These are phyloP conservation scores for Russula dissimulans DNA, from an alignment of 768 basidiomycete species.

Conservation along the genomic window DNA sequence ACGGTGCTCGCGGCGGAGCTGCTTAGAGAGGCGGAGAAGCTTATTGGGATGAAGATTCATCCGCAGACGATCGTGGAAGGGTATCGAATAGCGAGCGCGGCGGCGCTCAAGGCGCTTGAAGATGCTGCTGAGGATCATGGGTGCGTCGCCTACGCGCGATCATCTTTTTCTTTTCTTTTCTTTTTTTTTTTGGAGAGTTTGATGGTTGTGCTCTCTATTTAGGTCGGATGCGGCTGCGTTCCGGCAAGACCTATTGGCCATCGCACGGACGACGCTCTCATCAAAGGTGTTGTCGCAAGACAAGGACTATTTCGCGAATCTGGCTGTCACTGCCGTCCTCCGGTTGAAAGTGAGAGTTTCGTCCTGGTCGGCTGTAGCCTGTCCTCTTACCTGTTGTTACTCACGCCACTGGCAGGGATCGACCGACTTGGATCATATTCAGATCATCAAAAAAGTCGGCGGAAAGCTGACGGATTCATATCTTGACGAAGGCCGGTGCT, in stretches of 20 bases:
- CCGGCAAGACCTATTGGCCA: slow-evolving; percentile 88
- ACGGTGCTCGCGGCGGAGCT: slow-evolving; percentile 90
- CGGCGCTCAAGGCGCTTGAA: slow-evolving; percentile 80
- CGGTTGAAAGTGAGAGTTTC: slow-evolving; percentile 57
- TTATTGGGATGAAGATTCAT: slow-evolving; percentile 88
- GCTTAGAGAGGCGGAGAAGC: slow-evolving; percentile 88
- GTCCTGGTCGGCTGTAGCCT: not conserved
- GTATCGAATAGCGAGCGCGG: slow-evolving; percentile 82
- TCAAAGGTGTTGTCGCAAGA: slow-evolving; percentile 96
- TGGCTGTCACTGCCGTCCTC: slow-evolving; percentile 94
- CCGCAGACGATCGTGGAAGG: slow-evolving; percentile 98
- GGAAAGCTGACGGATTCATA: slow-evolving; percentile 98
- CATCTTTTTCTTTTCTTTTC: not conserved
- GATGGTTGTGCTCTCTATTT: slow-evolving; percentile 22
- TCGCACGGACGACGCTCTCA: slow-evolving; percentile 90
- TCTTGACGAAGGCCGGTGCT: slow-evolving; percentile 76
- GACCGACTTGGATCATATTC: slow-evolving; percentile 94
- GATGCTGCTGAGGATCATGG: slow-evolving; percentile 73
- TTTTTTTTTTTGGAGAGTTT: not conserved
- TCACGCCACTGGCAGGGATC: slow-evolving; percentile 53
- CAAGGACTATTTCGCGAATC: slow-evolving; percentile 95
- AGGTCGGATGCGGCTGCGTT: slow-evolving; percentile 64
- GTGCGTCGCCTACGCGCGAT: slow-evolving; percentile 36
- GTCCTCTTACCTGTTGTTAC: not conserved
- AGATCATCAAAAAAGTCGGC: slow-evolving; percentile 99